Conservation (phyloP, 2,329 filamentous ascomycete species). For the Aspergillus spinulosporus region DNA sequence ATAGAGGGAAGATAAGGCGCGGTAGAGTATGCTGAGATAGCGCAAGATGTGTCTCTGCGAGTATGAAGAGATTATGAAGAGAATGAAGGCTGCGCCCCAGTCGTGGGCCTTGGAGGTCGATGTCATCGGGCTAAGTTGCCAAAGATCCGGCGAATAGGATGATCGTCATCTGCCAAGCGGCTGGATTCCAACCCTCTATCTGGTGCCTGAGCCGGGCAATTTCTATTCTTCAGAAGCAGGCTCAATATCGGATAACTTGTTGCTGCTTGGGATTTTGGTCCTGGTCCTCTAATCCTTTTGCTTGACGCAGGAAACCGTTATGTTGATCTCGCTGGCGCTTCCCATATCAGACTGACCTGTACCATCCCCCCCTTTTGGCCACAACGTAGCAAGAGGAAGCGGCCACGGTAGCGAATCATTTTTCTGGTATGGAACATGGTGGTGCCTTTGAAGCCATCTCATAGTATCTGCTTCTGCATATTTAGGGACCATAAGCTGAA, state of each 20-base stretch:
- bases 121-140: slow-evolving; percentile 35
- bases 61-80: slow-evolving; percentile 22
- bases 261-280: background rate
- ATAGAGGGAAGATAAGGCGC: slow-evolving; percentile 1
- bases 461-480: background rate
- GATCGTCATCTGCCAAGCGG: slow-evolving; percentile 53
- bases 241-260: background rate
- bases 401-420: background rate
- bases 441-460: background rate
- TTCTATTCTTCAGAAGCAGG: background rate
- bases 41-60: background rate
- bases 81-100: slow-evolving; percentile 20
- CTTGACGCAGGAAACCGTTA: background rate
- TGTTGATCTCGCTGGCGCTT: too few species aligned
- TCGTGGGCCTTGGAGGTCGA: slow-evolving; percentile 33
- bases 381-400: too few species aligned
- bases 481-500: background rate
- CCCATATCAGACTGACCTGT: too few species aligned
- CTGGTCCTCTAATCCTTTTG: background rate
- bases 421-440: background rate
- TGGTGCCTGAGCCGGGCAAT: slow-evolving; percentile 19
- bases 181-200: slow-evolving; percentile 10
- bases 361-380: too few species aligned
- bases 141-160: slow-evolving; percentile 50
- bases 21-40: background rate